A percentile compares a stretch with the other conserved stretches of the same genome.
Evolutionary conservation across 2,329 filamentous ascomycete species (phyloP).

Genomic region (Xylaria sp.): DNA sequence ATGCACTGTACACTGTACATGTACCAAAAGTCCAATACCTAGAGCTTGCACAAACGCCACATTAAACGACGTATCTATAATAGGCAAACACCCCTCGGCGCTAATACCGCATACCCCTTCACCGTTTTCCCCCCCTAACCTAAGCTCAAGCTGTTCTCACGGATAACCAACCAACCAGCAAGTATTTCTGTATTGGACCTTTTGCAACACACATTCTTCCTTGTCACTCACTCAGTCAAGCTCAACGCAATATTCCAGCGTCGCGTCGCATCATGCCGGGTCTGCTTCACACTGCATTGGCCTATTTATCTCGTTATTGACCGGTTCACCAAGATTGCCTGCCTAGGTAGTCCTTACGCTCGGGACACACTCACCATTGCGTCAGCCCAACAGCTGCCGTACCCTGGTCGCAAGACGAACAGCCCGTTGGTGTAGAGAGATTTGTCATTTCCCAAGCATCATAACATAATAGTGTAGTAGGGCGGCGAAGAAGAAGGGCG

Average conservation of each 20-base stretch:
- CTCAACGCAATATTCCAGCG: constrained; percentile 33
- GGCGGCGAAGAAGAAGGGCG: constrained; percentile 26
- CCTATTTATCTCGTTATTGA: constrained; percentile 25
- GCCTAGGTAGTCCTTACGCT: constrained; percentile 15
- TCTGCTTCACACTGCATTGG: constrained; percentile 33
- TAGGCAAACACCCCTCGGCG: constrained; percentile 16
- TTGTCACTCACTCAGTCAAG: constrained; percentile 22
- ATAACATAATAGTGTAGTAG: constrained; percentile 37
- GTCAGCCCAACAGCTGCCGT: constrained; percentile 31
- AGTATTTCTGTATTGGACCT: constrained; percentile 1
- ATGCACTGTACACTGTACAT: not conserved
- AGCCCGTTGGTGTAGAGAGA: constrained; percentile 37
- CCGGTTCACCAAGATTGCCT: constrained; percentile 30
- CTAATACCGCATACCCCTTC: not conserved
- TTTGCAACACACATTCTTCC: constrained; percentile 18
- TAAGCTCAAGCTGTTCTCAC: not conserved
- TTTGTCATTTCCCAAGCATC: constrained; percentile 42
- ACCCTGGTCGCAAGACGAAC: constrained; percentile 33
- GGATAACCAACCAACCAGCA: not conserved
- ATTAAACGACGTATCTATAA: constrained; percentile 4
- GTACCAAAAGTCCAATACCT: not conserved
- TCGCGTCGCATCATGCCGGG: constrained; percentile 36
- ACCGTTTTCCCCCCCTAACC: not conserved
- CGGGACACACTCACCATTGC: constrained; percentile 27
- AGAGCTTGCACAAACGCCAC: constrained; percentile 18